A percentile compares a stretch with the other conserved stretches of the same genome.
These are phyloP conservation scores for Caryopteris hybrid DNA, from an alignment of 305 asterid genomes.

Conservation along the genomic window DNA sequence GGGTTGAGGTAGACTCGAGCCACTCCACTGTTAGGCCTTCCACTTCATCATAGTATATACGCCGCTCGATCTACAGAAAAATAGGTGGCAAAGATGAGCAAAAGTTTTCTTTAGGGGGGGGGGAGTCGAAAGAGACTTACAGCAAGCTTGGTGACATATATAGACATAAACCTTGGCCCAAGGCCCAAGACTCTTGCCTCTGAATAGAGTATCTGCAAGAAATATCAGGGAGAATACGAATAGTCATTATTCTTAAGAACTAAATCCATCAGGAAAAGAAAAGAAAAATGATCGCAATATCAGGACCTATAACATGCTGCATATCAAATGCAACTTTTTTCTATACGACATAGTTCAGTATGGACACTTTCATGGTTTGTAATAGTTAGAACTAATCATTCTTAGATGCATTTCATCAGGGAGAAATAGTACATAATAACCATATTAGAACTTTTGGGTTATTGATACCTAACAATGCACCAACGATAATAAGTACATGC, in stretches of 20 bases:
- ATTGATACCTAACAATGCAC: not conserved
- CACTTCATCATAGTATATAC: slow-evolving; percentile 77
- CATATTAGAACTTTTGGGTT: not conserved
- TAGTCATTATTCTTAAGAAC: not conserved
- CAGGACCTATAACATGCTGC: too few species aligned
- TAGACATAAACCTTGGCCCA: slow-evolving; percentile 91
- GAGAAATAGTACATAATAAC: too few species aligned
- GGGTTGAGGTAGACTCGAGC: slow-evolving; percentile 76
- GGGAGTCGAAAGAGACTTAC: slow-evolving; percentile 42
- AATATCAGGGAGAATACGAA: not conserved
- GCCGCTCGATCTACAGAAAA: slow-evolving; percentile 45
- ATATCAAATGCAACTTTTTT: too few species aligned
- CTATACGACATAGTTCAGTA: too few species aligned
- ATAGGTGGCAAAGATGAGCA: not conserved
- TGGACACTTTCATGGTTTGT: too few species aligned
- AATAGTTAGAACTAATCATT: too few species aligned
- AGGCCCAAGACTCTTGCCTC: slow-evolving; percentile 86
- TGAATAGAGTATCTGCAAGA: slow-evolving; percentile 54
- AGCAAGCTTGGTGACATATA: slow-evolving; percentile 73
- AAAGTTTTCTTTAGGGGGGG: not conserved
- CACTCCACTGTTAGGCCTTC: slow-evolving; percentile 74
- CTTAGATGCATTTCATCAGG: too few species aligned
- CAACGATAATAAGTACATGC: not conserved
- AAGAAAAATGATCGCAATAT: not conserved
- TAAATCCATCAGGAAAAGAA: not conserved